Evolutionary conservation across 306 rosid genomes (phyloP).

Genomic region (Rosa chinensis): DNA sequence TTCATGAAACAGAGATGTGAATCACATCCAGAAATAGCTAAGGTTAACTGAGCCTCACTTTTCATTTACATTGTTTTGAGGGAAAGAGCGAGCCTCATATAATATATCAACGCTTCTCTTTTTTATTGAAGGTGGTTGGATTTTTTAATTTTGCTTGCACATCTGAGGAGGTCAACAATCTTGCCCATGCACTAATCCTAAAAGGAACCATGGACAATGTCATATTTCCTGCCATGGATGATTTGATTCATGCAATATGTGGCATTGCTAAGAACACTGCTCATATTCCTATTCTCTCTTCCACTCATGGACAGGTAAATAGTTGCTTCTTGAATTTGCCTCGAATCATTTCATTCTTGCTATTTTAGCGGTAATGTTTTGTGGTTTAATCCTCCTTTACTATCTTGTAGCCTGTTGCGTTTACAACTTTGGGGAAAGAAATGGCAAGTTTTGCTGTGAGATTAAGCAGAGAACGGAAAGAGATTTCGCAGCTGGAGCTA

Average conservation of each 20-base stretch:
- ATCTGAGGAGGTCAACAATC: slow-evolving; percentile 86
- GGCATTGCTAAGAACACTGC: slow-evolving; percentile 65
- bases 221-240: slow-evolving; percentile 66
- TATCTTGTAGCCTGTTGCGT: slow-evolving; percentile 52
- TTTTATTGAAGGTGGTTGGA: slow-evolving; percentile 64
- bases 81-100: not conserved
- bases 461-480: slow-evolving; percentile 66
- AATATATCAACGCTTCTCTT: not conserved
- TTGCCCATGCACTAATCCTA: slow-evolving; percentile 83
- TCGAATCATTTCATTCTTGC: not conserved
- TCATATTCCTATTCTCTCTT: slow-evolving; percentile 63
- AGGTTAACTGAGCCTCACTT: slow-evolving; percentile 19
- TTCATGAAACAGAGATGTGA: slow-evolving; percentile 74
- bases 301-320: slow-evolving; percentile 72
- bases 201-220: slow-evolving; percentile 61
- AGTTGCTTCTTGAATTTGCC: not conserved
- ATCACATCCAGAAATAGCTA: slow-evolving; percentile 58
- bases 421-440: slow-evolving; percentile 93
- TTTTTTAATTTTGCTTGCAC: slow-evolving; percentile 87
- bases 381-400: not conserved
- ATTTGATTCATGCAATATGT: slow-evolving; percentile 54
- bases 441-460: slow-evolving; percentile 87
- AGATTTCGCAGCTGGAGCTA: slow-evolving; percentile 54
- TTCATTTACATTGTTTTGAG: not conserved
- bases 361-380: not conserved